Conservation (phyloP, 257 asterid species). For the Agastache rugosa region DNA sequence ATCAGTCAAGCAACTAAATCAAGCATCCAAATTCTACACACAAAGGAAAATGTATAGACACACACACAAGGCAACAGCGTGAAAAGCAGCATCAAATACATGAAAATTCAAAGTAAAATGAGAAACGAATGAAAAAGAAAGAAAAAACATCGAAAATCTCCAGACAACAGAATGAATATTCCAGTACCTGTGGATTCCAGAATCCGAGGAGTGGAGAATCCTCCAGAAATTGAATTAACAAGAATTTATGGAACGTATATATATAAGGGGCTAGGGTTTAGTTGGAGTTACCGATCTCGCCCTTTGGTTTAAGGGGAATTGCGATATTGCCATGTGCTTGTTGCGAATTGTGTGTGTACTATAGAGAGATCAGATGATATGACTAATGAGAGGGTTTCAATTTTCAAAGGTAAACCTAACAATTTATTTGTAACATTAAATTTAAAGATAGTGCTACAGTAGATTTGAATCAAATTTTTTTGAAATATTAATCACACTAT, state of each 20-base stretch:
- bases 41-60: background rate
- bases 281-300: constrained; percentile 28
- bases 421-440: no score
- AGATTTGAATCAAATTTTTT: no score
- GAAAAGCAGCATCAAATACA: background rate
- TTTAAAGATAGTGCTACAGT: no score
- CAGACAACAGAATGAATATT: background rate
- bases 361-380: background rate
- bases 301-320: background rate
- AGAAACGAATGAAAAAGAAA: background rate
- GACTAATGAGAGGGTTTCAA: no score
- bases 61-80: background rate
- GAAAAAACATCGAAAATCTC: background rate
- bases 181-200: constrained; percentile 29
- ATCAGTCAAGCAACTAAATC: constrained; percentile 6
- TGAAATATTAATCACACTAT: no score
- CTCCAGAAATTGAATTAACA: background rate
- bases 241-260: background rate
- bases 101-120: background rate
- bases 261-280: constrained; percentile 36
- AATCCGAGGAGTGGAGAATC: background rate
- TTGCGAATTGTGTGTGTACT: background rate
- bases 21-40: background rate
- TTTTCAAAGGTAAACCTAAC: no score
- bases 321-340: constrained; percentile 12